phyloP scores from a whole-genome alignment of 768 basidiomycete species.

The Tubosaeta brunneosetosa region DNA sequence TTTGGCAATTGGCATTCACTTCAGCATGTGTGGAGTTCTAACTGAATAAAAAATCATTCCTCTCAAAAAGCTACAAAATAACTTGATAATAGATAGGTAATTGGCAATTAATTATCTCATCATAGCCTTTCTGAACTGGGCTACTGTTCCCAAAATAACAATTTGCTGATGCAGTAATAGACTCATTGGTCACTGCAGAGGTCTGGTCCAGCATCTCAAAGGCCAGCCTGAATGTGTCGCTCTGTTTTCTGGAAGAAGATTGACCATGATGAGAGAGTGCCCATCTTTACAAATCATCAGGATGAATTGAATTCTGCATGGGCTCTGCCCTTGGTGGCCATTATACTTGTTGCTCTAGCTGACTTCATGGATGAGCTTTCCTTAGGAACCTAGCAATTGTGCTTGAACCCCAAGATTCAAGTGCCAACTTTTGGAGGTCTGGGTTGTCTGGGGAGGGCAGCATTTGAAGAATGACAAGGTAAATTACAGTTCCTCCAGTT shows the following conservation, averaged over 20 bases:
- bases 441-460: conserved; percentile 19
- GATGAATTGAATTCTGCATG: conserved; percentile 20
- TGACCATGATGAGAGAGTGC: conserved; percentile 15
- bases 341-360: conserved; percentile 40
- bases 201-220: conserved; percentile 12
- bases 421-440: background rate
- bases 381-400: conserved; percentile 22
- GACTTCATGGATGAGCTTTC: conserved; percentile 43
- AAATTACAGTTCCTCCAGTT: conserved; percentile 35
- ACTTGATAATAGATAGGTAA: background rate
- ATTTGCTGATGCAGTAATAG: too few relatives aligned
- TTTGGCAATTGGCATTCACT: background rate
- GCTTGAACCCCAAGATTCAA: conserved; percentile 8
- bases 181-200: conserved; percentile 14
- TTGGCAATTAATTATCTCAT: background rate
- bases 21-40: background rate
- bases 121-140: background rate
- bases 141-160: too few relatives aligned
- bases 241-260: conserved; percentile 6
- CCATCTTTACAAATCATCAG: conserved; percentile 28
- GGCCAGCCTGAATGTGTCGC: conserved; percentile 20
- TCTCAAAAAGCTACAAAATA: background rate
- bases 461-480: conserved; percentile 3
- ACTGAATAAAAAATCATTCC: background rate
- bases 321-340: conserved; percentile 29